These are phyloP conservation scores for Fermentozyma sake DNA, from an alignment of 1,139 yeast species.

Conservation along the genomic window DNA sequence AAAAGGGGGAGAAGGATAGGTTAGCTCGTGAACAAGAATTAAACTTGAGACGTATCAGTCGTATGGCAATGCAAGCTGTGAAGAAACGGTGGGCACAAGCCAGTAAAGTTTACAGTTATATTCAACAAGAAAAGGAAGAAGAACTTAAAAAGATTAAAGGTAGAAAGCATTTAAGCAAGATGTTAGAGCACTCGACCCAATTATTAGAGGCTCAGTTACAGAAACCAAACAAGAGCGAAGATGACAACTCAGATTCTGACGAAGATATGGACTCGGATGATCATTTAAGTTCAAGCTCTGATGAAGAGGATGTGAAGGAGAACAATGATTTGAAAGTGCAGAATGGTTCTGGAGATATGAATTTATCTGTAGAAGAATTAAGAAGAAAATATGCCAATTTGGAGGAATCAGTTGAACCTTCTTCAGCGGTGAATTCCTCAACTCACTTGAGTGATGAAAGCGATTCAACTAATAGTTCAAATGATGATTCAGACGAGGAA, in stretches of 20 bases:
- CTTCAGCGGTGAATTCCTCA: slow-evolving; percentile 6
- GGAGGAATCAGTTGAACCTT: slow-evolving; percentile 20
- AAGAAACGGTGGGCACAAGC: slow-evolving; percentile 91
- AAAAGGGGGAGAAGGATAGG: slow-evolving; percentile 86
- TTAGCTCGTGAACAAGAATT: slow-evolving; percentile 67
- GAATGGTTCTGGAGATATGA: slow-evolving; percentile 38
- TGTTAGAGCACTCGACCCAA: slow-evolving; percentile 88
- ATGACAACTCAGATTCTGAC: slow-evolving; percentile 8
- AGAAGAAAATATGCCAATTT: slow-evolving; percentile 58
- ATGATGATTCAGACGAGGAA: slow-evolving; percentile 19
- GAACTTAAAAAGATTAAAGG: slow-evolving; percentile 73
- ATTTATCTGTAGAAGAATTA: slow-evolving; percentile 63
- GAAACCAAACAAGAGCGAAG: neutral
- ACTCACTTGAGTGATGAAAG: slow-evolving; percentile 5
- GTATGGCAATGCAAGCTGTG: slow-evolving; percentile 77
- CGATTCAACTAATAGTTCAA: slow-evolving; percentile 4
- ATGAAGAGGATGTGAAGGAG: slow-evolving; percentile 23
- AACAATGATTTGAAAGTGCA: slow-evolving; percentile 21
- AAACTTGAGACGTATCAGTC: slow-evolving; percentile 63
- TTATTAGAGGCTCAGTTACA: slow-evolving; percentile 79
- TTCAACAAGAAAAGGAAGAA: slow-evolving; percentile 55
- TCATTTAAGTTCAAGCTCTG: slow-evolving; percentile 18
- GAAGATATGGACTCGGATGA: slow-evolving; percentile 20
- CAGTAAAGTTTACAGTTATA: slow-evolving; percentile 65
- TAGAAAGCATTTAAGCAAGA: slow-evolving; percentile 81